Conservation (phyloP, 352 stramenopile species). For the Globisporangium polare region DNA sequence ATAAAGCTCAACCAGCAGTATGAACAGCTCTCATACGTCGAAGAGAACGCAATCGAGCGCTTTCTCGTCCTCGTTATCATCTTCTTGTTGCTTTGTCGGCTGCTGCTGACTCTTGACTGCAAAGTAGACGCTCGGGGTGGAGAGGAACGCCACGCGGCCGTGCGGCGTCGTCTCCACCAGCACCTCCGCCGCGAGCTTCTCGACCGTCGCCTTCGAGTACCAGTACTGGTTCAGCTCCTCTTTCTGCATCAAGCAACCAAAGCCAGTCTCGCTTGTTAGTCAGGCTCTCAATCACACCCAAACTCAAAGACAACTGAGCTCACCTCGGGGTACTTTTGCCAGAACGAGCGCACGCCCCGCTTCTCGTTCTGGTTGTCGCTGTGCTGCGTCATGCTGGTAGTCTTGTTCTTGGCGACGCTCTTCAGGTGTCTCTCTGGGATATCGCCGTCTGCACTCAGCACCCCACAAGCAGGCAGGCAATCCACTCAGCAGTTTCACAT, state of each 20-base stretch:
- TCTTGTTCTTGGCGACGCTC: not conserved
- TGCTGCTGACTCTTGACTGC: constrained; percentile 54
- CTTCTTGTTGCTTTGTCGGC: not conserved
- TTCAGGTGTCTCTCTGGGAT: not conserved
- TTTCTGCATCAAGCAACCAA: constrained; percentile 51
- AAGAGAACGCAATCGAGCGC: constrained; percentile 76
- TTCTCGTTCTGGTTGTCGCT: constrained; percentile 20
- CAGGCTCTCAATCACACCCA: not conserved
- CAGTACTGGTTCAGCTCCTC: constrained; percentile 96
- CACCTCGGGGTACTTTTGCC: constrained; percentile 68
- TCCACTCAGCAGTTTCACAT: constrained; percentile 3
- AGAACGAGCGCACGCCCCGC: constrained; percentile 40
- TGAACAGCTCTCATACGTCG: constrained; percentile 59
- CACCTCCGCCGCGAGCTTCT: constrained; percentile 62
- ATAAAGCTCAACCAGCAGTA: not conserved
- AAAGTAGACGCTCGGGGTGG: constrained; percentile 93
- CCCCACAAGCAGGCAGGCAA: not conserved
- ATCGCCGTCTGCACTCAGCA: not conserved
- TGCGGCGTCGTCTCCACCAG: constrained; percentile 39
- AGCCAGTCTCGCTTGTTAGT: not conserved
- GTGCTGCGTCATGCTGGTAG: not conserved
- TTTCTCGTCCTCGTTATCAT: not conserved
- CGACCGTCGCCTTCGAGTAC: constrained; percentile 89
- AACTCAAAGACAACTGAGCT: not conserved
- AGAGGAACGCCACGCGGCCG: constrained; percentile 88